Evolutionary conservation across 2,329 filamentous ascomycete species (phyloP), one percentile per base, ranked within the genome.

Genomic region (Lojkania enalia): DNA sequence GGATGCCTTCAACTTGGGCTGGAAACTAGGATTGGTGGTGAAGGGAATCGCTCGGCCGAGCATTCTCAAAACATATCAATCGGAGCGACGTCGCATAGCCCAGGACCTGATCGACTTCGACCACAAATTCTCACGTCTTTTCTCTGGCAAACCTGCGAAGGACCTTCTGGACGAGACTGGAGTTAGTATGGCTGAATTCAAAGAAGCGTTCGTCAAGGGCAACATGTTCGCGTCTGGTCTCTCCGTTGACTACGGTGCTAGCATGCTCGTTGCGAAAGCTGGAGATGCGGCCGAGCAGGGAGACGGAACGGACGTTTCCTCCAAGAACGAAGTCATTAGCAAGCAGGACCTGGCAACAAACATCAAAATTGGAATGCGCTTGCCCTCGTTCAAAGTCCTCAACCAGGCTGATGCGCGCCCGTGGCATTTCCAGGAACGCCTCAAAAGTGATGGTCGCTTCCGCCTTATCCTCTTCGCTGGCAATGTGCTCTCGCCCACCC

Each of bases 391-490:
- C 64, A 78, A 83, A 52, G 80, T 86, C 1, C 66, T 86, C 4
- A 81, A 79, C 49, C 83, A 86, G 54, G 64, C 75, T 2, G 74
- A 77, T 47, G 75, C 73, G 0, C 71, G 79, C 2, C 78, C 82
- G 0, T 83, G 78, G 75, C 77, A 84, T 29, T 73, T 86, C 33
- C 81, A 85, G 37, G 72, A 81, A 46, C 69, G 71, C 6, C 71
- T 86, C 15, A 74, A 70, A 27, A 75, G 73, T n/a, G 77, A 83
- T 54, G 82, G 83, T 1, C 72, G 77, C 1, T 85, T 81, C 64
- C 71, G 82, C 5, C 59, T 86, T 20, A 64, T 85, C 1, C 67
- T 88, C 1, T 87, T 88, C 52, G 76, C 81, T 0, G 85, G 85
- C 1, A 72, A 85, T 50, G 67, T 88, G 2, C 65, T 71, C 2